Base-by-base conservation (phyloP, 495 filamentous ascomycete species). In the Jackrogersella minutella region DNA sequence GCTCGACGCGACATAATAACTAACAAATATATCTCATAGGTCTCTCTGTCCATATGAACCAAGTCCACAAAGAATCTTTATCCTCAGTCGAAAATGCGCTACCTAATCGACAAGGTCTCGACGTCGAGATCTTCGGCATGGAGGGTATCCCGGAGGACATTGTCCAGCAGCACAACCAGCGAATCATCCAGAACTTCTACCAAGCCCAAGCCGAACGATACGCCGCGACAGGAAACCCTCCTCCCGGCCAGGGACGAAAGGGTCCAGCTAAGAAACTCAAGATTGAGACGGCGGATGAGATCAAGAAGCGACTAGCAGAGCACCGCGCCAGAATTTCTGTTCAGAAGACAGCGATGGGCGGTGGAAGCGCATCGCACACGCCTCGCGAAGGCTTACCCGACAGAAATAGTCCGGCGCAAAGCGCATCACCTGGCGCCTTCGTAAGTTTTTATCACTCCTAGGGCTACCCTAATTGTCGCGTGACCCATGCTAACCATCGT, bases 71-170 rank as follows among this genome's bases (percentile, higher is more conserved):
- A 74, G 94, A 98, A 74, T 89, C 85, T 24, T 81, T 98, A 13
- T 86, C 86, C 0, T 84, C 84, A 28, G 93, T 99, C 58, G 94
- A 97, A 65, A 97, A 97, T 84, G 93, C 96, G 9, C 81, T 98
- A 4, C 86, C 89, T 0, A 93, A 92, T 68, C 88, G 96, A 36
- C 84, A 89, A 62, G 88, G 89, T 44, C 85, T 95, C 31, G 92
- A 97, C 41, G 85, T 96, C 44, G 95, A 99, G 77, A 97, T 99
- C 68, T 99, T 98, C 73, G 95, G 94, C 69, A 97, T 97, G 90
- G 93, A 98, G 71, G 95, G 95, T 68, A 91, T 99, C 16, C 95
- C 95, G 8, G 91, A 92, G 33, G 92, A 97, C 36, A 84, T 96
- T 58, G 80, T 91, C 19, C 81, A 89, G 60, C 83, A 88, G 53